Evolutionary conservation across 306 rosid genomes (phyloP), one percentile per base, ranked within the genome.

Genomic region (Malus asiatica): DNA sequence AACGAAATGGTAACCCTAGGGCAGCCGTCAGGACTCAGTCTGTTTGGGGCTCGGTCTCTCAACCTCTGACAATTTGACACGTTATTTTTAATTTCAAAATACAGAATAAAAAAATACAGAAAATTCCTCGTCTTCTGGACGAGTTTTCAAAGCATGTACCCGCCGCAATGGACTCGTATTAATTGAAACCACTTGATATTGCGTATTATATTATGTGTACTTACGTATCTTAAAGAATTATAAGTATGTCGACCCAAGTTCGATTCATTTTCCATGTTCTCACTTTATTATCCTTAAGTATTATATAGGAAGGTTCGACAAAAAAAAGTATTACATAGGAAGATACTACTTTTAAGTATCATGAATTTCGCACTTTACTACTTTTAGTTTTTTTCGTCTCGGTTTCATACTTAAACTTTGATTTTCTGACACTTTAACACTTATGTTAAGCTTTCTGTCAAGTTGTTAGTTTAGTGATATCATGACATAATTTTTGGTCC

Each of bases 281-380:
- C 9, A 6, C 0, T 35, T 35, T 35, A 7, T 0, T 35, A 35
- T 35, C 0, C 0, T 35, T 0, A 35, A 35, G 2, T 35, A 35
- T 35, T 35, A 35, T 35, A 6, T 1, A 6, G 0, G 0, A 35
- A 35, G 2, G 0, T 35, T 35, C 2, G 0, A 6, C 8, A 1
- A 35, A 35, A 35, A 35, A 35, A 1, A 5, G 2, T 5, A 35
- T 35, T 35, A 35, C 1, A 35, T 1, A 35, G 8, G 38, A 6
- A 35, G 8, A 35, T 35, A 35, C 0, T 35, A 1, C 8, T 0
- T 0, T 5, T 8, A 35, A 33, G 8, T 35, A 35, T 35, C 8
- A 35, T 35, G 38, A 35, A 35, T 35, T 35, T 35, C 2, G 8
- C 2, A 35, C 2, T 35, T 33, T 25, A 25, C 25, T 6, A 35